phyloP scores from a whole-genome alignment of 495 filamentous ascomycete species.

The Aspergillus saccharolyticus region DNA sequence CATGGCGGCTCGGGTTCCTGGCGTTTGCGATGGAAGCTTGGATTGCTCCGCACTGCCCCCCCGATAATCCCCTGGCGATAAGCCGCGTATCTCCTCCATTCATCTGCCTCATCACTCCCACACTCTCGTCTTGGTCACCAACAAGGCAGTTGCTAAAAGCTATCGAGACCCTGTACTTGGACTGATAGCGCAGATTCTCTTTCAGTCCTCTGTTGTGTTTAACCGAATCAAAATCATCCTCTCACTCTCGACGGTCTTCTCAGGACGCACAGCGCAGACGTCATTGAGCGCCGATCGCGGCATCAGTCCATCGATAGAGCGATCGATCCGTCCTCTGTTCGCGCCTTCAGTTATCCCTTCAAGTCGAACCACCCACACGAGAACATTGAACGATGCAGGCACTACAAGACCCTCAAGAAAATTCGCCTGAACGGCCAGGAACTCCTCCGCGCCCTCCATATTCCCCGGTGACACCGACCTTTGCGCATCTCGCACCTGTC shows the following conservation, averaged over 20 bases:
- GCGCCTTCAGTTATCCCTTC: not conserved
- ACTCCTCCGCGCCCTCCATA: constrained; percentile 45
- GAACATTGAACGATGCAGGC: constrained; percentile 8
- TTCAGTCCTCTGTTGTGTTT: not conserved
- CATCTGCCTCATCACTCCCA: not conserved
- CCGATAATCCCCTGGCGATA: not conserved
- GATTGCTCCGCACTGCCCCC: not conserved
- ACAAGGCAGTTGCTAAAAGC: no score
- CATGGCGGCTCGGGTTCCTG: not conserved
- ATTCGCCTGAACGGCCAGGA: constrained; percentile 24
- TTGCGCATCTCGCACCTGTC: constrained; percentile 38
- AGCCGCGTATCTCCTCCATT: not conserved
- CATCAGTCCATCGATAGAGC: not conserved
- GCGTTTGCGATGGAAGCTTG: not conserved
- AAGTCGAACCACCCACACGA: not conserved
- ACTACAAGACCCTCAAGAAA: constrained; percentile 8
- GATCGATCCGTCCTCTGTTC: not conserved
- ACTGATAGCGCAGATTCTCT: not conserved
- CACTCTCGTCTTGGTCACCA: no score
- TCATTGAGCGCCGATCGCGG: constrained; percentile 10
- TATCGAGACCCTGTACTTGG: not conserved
- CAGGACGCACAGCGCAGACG: constrained; percentile 7
- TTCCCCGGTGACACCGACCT: constrained; percentile 44
- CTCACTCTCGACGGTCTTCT: not conserved
- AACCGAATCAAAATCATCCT: no score